Percentiles rank a stretch among this genome's conserved stretches.
These are phyloP conservation scores for Penicillium canescens DNA, from an alignment of 495 filamentous ascomycete species.

Conservation along the genomic window DNA sequence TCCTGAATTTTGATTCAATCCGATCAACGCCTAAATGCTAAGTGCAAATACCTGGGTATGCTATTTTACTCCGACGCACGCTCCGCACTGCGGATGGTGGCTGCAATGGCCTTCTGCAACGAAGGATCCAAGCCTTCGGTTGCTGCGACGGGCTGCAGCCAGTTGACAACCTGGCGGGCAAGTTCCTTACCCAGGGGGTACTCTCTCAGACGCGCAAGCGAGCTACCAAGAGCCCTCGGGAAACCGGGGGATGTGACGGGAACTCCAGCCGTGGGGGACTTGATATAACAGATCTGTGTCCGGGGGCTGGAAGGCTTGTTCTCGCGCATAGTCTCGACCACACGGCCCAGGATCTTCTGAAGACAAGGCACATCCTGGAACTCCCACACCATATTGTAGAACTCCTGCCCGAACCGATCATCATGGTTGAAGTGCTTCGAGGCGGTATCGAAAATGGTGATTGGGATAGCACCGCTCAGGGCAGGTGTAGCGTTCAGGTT, in stretches of 20 bases:
- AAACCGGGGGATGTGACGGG: constrained; percentile 65
- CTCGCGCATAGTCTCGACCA: constrained; percentile 63
- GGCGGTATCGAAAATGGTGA: constrained; percentile 87
- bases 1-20: constrained; percentile 24
- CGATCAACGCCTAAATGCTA: constrained; percentile 23
- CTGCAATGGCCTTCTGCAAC: constrained; percentile 63
- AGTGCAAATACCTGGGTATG: constrained; percentile 13
- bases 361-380: constrained; percentile 67
- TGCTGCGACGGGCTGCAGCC: constrained; percentile 58
- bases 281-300: constrained; percentile 68
- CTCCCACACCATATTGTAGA: constrained; percentile 75
- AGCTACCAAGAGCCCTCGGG: constrained; percentile 65
- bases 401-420: constrained; percentile 63
- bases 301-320: constrained; percentile 56
- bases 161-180: constrained; percentile 54
- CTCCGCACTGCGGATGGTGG: constrained; percentile 51
- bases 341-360: constrained; percentile 70
- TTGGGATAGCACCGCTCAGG: constrained; percentile 84
- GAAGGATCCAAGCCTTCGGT: constrained; percentile 63
- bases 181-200: constrained; percentile 37
- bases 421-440: constrained; percentile 72
- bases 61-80: constrained; percentile 24
- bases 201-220: constrained; percentile 60
- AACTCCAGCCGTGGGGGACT: constrained; percentile 67
- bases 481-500: constrained; percentile 76